These are phyloP conservation scores for Peronospora belbahrii DNA, from an alignment of 352 stramenopile genomes.

Conservation along the genomic window DNA sequence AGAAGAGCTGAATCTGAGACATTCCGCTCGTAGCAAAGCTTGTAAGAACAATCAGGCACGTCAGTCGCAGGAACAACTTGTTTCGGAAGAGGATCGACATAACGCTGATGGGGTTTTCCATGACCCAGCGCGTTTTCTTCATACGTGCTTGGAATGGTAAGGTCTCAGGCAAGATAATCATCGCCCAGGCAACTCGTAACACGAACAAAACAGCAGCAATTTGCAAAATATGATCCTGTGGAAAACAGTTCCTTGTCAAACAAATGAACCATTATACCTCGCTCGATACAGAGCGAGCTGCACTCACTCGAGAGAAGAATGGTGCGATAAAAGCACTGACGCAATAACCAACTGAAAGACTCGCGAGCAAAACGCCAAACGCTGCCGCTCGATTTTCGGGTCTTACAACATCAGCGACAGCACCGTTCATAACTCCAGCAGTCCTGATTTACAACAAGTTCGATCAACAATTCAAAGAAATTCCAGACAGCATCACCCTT, in stretches of 20 bases:
- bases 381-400: conserved; percentile 44
- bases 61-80: conserved; percentile 54
- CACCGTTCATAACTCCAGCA: conserved; percentile 48
- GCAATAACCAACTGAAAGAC: conserved; percentile 51
- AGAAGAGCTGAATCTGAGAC: conserved; percentile 66
- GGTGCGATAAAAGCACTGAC: conserved; percentile 45
- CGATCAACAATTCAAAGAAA: neutral
- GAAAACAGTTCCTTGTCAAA: neutral
- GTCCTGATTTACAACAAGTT: conserved; percentile 27
- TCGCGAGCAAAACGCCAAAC: conserved; percentile 59
- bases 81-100: conserved; percentile 66
- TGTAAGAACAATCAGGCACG: conserved; percentile 55
- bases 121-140: conserved; percentile 21
- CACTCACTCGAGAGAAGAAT: conserved; percentile 46
- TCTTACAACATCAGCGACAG: conserved; percentile 54
- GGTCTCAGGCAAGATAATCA: conserved; percentile 54
- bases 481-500: neutral
- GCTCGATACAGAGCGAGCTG: neutral
- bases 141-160: conserved; percentile 24
- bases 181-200: conserved; percentile 38
- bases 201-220: conserved; percentile 45
- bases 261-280: neutral
- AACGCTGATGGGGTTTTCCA: conserved; percentile 49
- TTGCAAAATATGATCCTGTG: conserved; percentile 40
- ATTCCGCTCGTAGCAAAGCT: conserved; percentile 52